Evolutionary conservation across 2,329 filamentous ascomycete species (phyloP).

Genomic region (Sporothrix brunneoviolacea): DNA sequence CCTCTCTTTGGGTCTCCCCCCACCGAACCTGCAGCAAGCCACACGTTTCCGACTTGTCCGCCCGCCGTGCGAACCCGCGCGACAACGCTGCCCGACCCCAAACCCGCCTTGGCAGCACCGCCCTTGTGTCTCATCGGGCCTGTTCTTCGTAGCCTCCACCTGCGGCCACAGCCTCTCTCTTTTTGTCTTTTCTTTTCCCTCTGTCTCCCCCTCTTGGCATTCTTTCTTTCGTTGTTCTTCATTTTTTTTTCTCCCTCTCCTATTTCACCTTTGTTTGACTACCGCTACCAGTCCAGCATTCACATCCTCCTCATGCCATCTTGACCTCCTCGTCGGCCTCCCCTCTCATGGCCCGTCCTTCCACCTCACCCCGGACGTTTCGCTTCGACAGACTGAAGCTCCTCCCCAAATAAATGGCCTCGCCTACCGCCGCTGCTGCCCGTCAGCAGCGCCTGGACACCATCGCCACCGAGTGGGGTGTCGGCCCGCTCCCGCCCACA

Average conservation of each 20-base stretch:
- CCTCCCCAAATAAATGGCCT: constrained; percentile 7
- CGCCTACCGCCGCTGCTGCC: constrained; percentile 23
- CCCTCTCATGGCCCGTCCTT: too few species aligned
- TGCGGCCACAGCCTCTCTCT: neutral
- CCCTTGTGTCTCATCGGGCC: neutral
- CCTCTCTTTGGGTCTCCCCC: neutral
- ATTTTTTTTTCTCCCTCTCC: too few species aligned
- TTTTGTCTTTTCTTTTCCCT: neutral
- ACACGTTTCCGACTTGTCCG: neutral
- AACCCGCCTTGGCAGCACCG: neutral
- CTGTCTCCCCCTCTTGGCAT: neutral
- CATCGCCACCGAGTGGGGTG: constrained; percentile 45
- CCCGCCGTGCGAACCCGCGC: neutral
- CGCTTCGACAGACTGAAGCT: too few species aligned
- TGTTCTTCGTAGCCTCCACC: neutral
- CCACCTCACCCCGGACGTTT: too few species aligned
- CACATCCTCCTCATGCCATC: too few species aligned
- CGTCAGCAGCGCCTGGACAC: constrained; percentile 43
- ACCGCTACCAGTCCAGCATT: too few species aligned
- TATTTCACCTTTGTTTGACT: too few species aligned
- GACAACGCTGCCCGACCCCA: neutral
- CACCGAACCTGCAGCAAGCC: constrained; percentile 5
- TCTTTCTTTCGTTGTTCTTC: too few species aligned
- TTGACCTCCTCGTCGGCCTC: too few species aligned
- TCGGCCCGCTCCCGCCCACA: constrained; percentile 35